Base-by-base conservation (phyloP, 176 grass and related monocot genomes). In the Aegilops longissima region DNA sequence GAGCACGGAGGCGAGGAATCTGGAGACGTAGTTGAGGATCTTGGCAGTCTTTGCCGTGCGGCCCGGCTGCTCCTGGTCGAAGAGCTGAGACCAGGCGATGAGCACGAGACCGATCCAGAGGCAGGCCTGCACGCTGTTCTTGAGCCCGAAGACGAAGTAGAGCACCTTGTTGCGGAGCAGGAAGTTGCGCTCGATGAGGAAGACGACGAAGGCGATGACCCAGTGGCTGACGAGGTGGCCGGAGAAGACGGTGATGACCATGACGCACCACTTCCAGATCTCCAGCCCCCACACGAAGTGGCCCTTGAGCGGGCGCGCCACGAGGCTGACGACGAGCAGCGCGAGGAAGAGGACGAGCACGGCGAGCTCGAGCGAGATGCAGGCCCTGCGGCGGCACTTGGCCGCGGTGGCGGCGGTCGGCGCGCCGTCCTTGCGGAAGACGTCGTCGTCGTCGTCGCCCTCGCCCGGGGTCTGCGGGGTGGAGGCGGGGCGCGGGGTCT, bases 261-360 rank as follows among this genome's bases (percentile, higher is more conserved):
- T 91, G 64, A 99, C 78, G 77, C 94, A 99, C 94, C 97, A 99
- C 62, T 94, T 96, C 97, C 97, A 99, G 79, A 99, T 96, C 76
- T 91, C 88, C 38, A 94, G 68, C 45, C 92, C 90, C 94, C 92
- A 93, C 4, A 99, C 58, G 38, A 75, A 77, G 33, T 34, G 27
- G 3, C 84, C 84, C 76, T 91, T 63, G 29, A 96, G 76, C 69
- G 35, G 66, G 5, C 34, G 88, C 68, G 83, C 80, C 24, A 93
- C 73, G 66, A 94, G 92, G 85, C 97, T 94, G 73, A 90, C 73
- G 42, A 96, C 27, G 8, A 99, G 92, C 69, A 90, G 86, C 24
- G 84, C 90, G 61, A 96, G 91, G 78, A 95, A 79, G 76, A 88
- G 70, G n/a, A 96, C 77, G 13, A 99, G 89, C 64, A 94, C 80